Percentiles rank a stretch among this genome's conserved stretches.
Conservation (phyloP, 257 asterid genomes). For the Solanum acaule region DNA sequence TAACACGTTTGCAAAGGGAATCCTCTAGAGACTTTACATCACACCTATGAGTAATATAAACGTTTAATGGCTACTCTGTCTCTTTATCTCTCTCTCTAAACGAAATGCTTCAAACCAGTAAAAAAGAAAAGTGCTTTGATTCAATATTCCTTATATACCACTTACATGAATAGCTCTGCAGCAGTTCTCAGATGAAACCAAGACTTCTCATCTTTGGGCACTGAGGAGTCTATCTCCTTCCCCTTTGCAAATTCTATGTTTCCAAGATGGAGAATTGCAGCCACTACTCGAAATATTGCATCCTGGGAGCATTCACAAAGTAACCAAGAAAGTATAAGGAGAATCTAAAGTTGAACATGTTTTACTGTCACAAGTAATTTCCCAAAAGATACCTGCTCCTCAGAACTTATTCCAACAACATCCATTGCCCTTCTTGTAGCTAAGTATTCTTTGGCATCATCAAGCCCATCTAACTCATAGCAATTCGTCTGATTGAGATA, state of each 20-base stretch:
- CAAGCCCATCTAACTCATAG: slow-evolving; percentile 69
- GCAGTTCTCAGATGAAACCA: slow-evolving; percentile 84
- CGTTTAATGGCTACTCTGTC: background rate
- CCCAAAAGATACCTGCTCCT: slow-evolving; percentile 64
- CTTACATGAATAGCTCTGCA: slow-evolving; percentile 92
- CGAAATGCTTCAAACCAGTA: background rate
- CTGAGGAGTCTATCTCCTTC: slow-evolving; percentile 82
- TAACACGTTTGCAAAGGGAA: slow-evolving; percentile 87
- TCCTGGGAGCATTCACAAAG: slow-evolving; percentile 38
- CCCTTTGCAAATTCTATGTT: slow-evolving; percentile 90
- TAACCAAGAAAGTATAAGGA: background rate
- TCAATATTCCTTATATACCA: background rate
- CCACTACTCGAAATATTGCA: slow-evolving; percentile 92
- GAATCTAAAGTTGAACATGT: background rate
- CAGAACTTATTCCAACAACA: slow-evolving; percentile 81
- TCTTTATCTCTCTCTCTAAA: background rate
- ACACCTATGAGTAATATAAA: slow-evolving; percentile 53
- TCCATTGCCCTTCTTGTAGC: slow-evolving; percentile 97
- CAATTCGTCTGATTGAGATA: slow-evolving; percentile 90
- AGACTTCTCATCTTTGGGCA: slow-evolving; percentile 93
- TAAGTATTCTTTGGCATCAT: slow-evolving; percentile 77
- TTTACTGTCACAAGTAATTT: background rate
- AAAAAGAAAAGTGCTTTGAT: background rate
- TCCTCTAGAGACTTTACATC: slow-evolving; percentile 87
- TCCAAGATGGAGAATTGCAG: slow-evolving; percentile 96